Evolutionary conservation across 2,329 filamentous ascomycete genomes (phyloP).

Genomic region (Colletotrichum coccodes): DNA sequence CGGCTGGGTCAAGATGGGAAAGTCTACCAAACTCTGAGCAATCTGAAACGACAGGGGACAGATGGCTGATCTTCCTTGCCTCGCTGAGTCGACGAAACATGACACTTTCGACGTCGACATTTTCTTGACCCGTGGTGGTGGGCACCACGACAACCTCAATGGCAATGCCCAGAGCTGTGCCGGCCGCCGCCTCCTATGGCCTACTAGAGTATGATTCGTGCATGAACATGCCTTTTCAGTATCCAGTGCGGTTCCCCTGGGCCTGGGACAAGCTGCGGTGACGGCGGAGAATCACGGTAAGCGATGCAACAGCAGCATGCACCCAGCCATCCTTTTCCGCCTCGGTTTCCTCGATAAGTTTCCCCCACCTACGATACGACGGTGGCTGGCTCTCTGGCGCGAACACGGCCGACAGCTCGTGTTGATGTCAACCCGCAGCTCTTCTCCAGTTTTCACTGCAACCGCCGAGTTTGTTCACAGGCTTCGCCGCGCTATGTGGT

Average conservation of each 20-base stretch:
- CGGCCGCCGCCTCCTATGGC: constrained; percentile 9
- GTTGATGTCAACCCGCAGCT: constrained; percentile 31
- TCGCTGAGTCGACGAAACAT: constrained; percentile 33
- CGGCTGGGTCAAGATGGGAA: constrained; percentile 13
- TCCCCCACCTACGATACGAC: constrained; percentile 23
- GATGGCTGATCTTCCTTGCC: constrained; percentile 29
- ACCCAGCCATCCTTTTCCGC: constrained; percentile 28
- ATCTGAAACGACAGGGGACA: constrained; percentile 31
- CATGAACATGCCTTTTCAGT: constrained; percentile 22
- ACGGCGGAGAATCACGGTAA: constrained; percentile 16
- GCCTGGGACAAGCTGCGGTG: constrained; percentile 4
- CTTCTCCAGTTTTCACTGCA: constrained; percentile 30
- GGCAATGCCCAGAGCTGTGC: constrained; percentile 3
- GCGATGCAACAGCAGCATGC: constrained; percentile 31
- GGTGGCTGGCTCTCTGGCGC: background rate
- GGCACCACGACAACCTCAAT: constrained; percentile 21
- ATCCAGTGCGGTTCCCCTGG: constrained; percentile 2
- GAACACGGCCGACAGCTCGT: constrained; percentile 24
- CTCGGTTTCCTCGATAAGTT: constrained; percentile 20
- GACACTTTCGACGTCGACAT: constrained; percentile 30
- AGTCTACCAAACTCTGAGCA: constrained; percentile 21
- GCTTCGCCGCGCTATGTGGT: constrained; percentile 24
- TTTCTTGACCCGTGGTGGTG: constrained; percentile 12
- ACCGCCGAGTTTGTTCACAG: constrained; percentile 18
- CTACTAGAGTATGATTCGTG: constrained; percentile 23